A percentile compares a stretch with the other conserved stretches of the same genome.
Conservation (phyloP, 805 yeast species). For the Clavispora asparagi region DNA sequence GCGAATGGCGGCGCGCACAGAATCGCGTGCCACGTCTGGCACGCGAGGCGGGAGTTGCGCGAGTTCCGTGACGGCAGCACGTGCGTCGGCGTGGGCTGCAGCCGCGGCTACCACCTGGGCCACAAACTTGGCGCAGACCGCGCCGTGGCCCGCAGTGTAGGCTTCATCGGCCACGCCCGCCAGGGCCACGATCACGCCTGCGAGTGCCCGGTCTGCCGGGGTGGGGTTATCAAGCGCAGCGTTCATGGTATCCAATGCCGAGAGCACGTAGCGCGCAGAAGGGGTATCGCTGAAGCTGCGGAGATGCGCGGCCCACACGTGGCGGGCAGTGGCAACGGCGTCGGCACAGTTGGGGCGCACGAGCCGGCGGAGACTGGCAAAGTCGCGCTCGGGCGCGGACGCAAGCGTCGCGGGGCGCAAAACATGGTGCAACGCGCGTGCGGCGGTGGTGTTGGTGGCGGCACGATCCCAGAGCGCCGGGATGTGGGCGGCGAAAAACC, state of each 20-base stretch:
- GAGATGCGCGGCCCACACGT: slow-evolving; percentile 12
- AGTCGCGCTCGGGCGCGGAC: slow-evolving; percentile 46
- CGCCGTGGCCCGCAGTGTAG: background rate
- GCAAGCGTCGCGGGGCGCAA: slow-evolving; percentile 49
- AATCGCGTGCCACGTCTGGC: background rate
- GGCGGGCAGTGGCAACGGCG: slow-evolving; percentile 4
- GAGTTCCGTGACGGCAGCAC: background rate
- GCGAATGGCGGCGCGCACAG: background rate
- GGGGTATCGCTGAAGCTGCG: slow-evolving; percentile 14
- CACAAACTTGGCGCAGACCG: slow-evolving; percentile 2
- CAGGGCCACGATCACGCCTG: slow-evolving; percentile 4
- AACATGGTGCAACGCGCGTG: slow-evolving; percentile 30
- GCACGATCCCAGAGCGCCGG: background rate
- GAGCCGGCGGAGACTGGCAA: slow-evolving; percentile 13
- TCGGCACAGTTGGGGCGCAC: background rate
- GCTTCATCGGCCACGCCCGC: slow-evolving; percentile 1
- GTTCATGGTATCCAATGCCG: background rate
- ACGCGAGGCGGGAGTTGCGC: background rate
- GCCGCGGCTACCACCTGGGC: background rate
- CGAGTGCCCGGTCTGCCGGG: slow-evolving; percentile 5
- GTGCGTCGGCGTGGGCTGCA: background rate
- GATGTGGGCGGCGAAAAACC: background rate
- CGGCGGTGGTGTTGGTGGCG: background rate
- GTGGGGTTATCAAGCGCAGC: background rate
- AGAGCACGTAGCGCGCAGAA: slow-evolving; percentile 3